These are phyloP conservation scores for Calonectria fujianensis DNA, from an alignment of 2,329 filamentous ascomycete genomes.

Conservation along the genomic window DNA sequence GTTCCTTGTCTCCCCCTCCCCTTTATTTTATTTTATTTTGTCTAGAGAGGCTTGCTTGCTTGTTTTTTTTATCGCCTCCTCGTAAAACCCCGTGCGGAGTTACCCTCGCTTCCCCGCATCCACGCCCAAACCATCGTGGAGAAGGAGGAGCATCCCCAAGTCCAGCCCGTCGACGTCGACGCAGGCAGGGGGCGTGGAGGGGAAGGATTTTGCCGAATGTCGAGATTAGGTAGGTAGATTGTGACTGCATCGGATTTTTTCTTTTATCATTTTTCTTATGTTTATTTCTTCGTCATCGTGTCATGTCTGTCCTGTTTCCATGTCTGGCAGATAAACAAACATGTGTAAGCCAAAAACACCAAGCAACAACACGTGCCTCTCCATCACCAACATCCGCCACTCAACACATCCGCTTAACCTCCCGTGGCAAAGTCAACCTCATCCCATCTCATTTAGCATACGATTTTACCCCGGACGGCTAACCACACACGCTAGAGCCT, in stretches of 20 bases:
- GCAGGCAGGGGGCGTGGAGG: background rate
- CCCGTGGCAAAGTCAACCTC: background rate
- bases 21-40: background rate
- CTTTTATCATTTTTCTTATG: background rate
- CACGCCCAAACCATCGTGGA: conserved; percentile 35
- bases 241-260: background rate
- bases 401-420: background rate
- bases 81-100: conserved; percentile 29
- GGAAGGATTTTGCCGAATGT: conserved; percentile 27
- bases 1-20: background rate
- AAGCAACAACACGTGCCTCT: background rate
- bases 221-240: conserved; percentile 14
- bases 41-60: background rate
- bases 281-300: background rate
- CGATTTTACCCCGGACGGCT: conserved; percentile 22
- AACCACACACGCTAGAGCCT: conserved; percentile 20
- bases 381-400: background rate
- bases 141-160: conserved; percentile 36
- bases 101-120: conserved; percentile 38
- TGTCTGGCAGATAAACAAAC: background rate
- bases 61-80: background rate
- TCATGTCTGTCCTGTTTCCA: background rate
- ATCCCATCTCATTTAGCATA: conserved; percentile 24
- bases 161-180: background rate
- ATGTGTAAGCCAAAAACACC: background rate